Evolutionary conservation across 495 filamentous ascomycete species (phyloP), one percentile per base, ranked within the genome.

Genomic region (Talaromyces adpressus): DNA sequence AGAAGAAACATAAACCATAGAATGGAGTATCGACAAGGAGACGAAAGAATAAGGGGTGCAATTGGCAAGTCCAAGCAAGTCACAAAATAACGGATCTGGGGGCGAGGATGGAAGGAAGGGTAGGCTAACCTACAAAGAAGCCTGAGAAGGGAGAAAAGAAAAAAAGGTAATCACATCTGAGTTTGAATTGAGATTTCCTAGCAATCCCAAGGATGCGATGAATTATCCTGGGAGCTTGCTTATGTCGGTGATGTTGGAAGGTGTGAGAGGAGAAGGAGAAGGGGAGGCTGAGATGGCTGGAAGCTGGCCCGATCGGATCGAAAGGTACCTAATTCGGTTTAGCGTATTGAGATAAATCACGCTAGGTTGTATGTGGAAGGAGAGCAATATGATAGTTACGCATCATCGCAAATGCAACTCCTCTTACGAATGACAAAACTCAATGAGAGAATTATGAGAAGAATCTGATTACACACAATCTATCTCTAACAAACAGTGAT

Each of bases 71-170:
- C 36, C 27, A 29, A 56, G 66, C 45, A 71, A 68, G 59, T 66
- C 49, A 63, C 68, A 61, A 69, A 64, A 70, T 65, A 66, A 51
- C 63, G 60, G 60, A 57, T 47, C 47, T 59, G 61, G 61, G 54
- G 57, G 65, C 69, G 65, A 53, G 53, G 65, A 71, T 64, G 68
- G 65, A 41, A 41, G 36, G 36, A 41, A 41, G 36, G 36, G 36
- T 41, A 41, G 36, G 36, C 36, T 41, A 41, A 41, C 36, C 36
- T 53, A 53, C 49, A 53, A 23, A 22, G 18, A 53, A 53, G 49
- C 18, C 49, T 53, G 49, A 53, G 3, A 4, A 16, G 5, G 18
- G 49, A 53, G 3, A 7, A 53, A 25, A 53, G 49, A 53, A 53
- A 53, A 52, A 23, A 53, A 23, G 49, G 49, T 53, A 53, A 53